A percentile compares a stretch with the other conserved stretches of the same genome.
Conservation (phyloP, 345 rosid species). For the Sisymbrium altissimum region DNA sequence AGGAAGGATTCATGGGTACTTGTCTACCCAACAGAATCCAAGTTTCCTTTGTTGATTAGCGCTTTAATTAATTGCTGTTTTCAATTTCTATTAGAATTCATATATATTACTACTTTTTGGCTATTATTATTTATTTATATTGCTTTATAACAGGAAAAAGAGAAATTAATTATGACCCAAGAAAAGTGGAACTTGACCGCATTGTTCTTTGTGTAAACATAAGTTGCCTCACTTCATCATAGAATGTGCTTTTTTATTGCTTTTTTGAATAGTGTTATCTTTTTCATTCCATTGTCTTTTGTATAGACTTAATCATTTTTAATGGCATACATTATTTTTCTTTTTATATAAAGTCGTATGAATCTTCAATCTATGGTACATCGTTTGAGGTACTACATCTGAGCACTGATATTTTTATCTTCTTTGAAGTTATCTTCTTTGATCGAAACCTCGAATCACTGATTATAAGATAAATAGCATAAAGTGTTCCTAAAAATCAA, state of each 20-base stretch:
- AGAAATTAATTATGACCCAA: slow-evolving; percentile 26
- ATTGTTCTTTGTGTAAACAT: slow-evolving; percentile 40
- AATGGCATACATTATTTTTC: neutral
- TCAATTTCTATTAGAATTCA: neutral
- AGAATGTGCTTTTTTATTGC: slow-evolving; percentile 25
- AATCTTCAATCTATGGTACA: neutral
- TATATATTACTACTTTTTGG: neutral
- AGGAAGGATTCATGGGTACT: slow-evolving; percentile 35
- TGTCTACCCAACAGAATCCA: slow-evolving; percentile 38
- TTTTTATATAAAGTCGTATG: neutral
- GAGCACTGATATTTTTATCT: neutral
- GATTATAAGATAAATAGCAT: neutral
- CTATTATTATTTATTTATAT: neutral
- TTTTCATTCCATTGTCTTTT: slow-evolving; percentile 27
- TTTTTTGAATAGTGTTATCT: slow-evolving; percentile 19
- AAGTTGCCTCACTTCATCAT: slow-evolving; percentile 34
- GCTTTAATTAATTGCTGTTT: neutral
- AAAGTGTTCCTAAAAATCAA: neutral
- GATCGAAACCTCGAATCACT: neutral
- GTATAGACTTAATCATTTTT: neutral
- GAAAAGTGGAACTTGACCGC: slow-evolving; percentile 40
- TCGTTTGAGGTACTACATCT: neutral
- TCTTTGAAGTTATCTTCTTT: neutral
- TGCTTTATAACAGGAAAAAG: slow-evolving; percentile 9
- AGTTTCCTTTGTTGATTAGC: slow-evolving; percentile 38